Percentiles rank a stretch among this genome's conserved stretches.
Conservation (phyloP, 441 rosid genomes). For the Populus hybrid region DNA sequence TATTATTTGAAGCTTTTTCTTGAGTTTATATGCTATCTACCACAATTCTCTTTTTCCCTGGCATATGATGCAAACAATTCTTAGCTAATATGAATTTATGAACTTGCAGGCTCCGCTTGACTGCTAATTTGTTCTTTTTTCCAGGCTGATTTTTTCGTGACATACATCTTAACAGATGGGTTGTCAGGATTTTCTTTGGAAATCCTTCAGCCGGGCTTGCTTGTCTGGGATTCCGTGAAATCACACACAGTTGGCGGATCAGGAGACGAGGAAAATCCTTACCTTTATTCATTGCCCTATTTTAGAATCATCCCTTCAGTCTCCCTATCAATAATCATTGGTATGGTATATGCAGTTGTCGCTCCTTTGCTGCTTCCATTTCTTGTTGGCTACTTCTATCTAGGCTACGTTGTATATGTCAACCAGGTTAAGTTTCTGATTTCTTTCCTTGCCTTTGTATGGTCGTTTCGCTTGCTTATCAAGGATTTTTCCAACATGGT, state of each 20-base stretch:
- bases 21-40: neutral
- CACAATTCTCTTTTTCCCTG: neutral
- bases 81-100: neutral
- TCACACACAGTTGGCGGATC: constrained; percentile 39
- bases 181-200: constrained; percentile 84
- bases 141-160: constrained; percentile 85
- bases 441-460: neutral
- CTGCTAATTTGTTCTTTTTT: constrained; percentile 12
- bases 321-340: constrained; percentile 66
- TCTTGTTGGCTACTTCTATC: constrained; percentile 70
- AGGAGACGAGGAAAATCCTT: constrained; percentile 53
- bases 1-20: neutral
- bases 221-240: constrained; percentile 52
- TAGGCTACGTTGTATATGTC: constrained; percentile 74
- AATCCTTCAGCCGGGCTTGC: constrained; percentile 70
- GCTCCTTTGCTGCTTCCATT: constrained; percentile 81
- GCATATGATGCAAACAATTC: neutral
- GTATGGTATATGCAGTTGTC: constrained; percentile 77
- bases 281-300: constrained; percentile 73
- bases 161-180: constrained; percentile 83
- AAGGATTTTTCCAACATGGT: neutral
- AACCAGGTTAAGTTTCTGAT: constrained; percentile 55
- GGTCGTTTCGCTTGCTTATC: neutral
- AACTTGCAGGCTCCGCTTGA: constrained; percentile 3
- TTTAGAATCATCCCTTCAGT: constrained; percentile 74